Evolutionary conservation across 2,329 filamentous ascomycete species (phyloP), one percentile per base, ranked within the genome.

Genomic region (Magnaporthales sp.): DNA sequence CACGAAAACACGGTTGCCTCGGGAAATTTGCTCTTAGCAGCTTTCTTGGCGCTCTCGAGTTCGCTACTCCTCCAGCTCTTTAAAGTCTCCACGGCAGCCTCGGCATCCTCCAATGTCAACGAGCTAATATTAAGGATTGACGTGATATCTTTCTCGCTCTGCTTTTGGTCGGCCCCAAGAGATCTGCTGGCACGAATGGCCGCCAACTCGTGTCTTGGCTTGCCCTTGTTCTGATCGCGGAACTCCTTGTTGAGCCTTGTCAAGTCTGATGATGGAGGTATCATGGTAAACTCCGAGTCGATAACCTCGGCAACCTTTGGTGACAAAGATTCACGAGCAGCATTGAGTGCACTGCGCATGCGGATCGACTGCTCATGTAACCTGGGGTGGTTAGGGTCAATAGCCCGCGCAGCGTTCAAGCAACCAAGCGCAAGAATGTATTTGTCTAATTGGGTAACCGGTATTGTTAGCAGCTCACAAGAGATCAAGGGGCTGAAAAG

Each of bases 401-500:
- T 81, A 3, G 84, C 81, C 66, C 87, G 80, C 30, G 92, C 89
- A 22, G 91, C 89, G 63, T 91, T 86, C 66, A 99, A 84, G 77
- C 92, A 97, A 73, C 92, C 91, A 68, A 97, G 83, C 0, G 95
- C 94, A 68, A 96, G 89, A 60, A 96, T 80, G 73, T 91, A 92
- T 81, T 97, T 97, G 75, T 88, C 93, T 94, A 7, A 64, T 4
- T 4, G 26, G n/a, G 11, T 24, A 60, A 9, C 22, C 13, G 68
- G 9, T 19, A 10, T n/a, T 51, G 62, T 66, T 65, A 65, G 62
- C 24, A 29, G 24, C 13, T 68, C 70, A 24, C 29, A 24, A n/a
- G 8, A 61, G 56, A 26, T 11, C 19, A 13, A 54, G 63, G 30
- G 15, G 67, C 31, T 63, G 11, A n/a, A 11, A 11, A 4, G 30